Evolutionary conservation across 495 filamentous ascomycete species (phyloP).

Genomic region (Podospora anserina): DNA sequence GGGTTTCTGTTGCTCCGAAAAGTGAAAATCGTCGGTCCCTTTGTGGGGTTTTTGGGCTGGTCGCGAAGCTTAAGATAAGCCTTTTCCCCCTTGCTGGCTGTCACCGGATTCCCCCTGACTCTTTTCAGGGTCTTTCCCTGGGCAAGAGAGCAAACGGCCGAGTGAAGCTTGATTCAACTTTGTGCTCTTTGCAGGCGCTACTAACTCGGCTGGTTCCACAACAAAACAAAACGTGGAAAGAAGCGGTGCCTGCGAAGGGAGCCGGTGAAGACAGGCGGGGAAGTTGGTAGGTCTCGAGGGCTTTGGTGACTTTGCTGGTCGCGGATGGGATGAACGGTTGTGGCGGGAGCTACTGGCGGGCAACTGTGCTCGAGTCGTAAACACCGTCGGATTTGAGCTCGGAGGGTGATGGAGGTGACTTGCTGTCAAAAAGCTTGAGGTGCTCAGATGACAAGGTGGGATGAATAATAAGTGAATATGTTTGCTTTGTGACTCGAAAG

Average conservation of each 20-base stretch:
- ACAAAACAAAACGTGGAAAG: not conserved
- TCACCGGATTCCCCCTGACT: not conserved
- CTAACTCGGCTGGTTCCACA: not conserved
- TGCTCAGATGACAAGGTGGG: not conserved
- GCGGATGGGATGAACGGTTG: not conserved
- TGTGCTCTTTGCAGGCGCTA: not conserved
- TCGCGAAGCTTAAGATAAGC: not conserved
- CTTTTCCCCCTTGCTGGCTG: not conserved
- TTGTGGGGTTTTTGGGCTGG: not conserved
- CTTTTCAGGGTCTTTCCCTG: not conserved
- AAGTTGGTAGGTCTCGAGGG: not conserved
- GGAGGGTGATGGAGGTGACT: not conserved
- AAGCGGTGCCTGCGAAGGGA: not conserved
- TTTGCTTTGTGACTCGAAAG: not conserved
- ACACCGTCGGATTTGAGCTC: not conserved
- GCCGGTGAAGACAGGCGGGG: not conserved
- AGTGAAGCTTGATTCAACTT: not conserved
- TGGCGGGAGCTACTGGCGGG: not conserved
- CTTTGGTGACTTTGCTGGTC: not conserved
- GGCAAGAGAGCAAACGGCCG: not conserved
- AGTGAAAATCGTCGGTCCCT: not conserved
- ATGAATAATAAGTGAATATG: not conserved
- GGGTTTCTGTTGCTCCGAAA: too few relatives aligned
- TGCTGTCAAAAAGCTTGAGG: not conserved
- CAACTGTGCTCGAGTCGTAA: not conserved